Base-by-base conservation (phyloP, 2,329 filamentous ascomycete species). In the Venturia aucupariae region DNA sequence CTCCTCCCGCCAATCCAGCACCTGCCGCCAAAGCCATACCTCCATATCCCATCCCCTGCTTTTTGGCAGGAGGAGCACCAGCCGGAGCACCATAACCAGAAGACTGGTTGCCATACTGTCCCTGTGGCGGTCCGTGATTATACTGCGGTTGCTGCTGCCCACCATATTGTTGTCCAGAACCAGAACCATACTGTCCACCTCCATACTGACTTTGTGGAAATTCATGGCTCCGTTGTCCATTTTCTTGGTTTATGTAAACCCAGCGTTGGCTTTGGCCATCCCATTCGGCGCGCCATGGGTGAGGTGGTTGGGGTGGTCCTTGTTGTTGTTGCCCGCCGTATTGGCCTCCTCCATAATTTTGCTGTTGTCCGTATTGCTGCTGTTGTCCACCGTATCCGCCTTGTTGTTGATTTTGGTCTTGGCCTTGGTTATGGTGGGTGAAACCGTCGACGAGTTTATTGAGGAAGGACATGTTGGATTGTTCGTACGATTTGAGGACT, bases 221-320 rank as follows among this genome's bases (percentile, higher is more conserved):
- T 6, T 79, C 71, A 67, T 73, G 77, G 55, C 71, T 76, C 22
- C 74, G 72, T 69, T 80, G 73, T 46, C 78, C 78, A 27, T 74
- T 81, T 67, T 79, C 72, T 63, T 77, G 72, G 70, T 81, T 81
- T 66, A 80, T 70, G 71, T 75, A 81, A 69, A 77, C 69, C 72
- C 75, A 80, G 68, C 77, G 74, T 44, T 72, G 67, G 27, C 74
- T 73, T 62, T 71, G 72, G 27, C 72, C 70, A 60, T 79, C 75
- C 77, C 77, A 81, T 61, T 75, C 74, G n/a, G 78, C 72, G 55
- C 74, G 68, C 79, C 79, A 81, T 19, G 78, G 78, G 41, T 71
- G 72, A 10, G 77, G 75, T 11, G 75, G 69, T 48, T 73, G 70
- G 10, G 70, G 74, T 39, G 72, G 73, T 48, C 64, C 59, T 60